Evolutionary conservation across 768 basidiomycete species (phyloP).

Genomic region (Tricholoma sp.): DNA sequence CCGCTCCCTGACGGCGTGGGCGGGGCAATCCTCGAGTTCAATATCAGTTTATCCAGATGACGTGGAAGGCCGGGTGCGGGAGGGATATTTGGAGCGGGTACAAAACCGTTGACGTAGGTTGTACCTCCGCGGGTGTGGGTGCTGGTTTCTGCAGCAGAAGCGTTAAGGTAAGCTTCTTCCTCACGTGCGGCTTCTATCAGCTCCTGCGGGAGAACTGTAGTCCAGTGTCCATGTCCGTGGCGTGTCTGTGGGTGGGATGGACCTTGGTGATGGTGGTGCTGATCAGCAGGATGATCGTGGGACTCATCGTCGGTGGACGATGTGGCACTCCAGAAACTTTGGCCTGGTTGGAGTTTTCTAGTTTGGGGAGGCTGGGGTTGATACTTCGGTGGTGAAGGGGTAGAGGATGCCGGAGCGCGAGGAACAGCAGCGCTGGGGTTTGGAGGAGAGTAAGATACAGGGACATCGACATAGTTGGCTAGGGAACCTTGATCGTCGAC

Average conservation of each 20-base stretch:
- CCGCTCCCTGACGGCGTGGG: constrained; percentile 11
- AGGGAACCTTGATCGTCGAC: constrained; percentile 93
- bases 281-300: constrained; percentile 10
- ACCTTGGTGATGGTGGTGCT: constrained; percentile 6
- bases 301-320: constrained; percentile 32
- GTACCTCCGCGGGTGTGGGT: constrained; percentile 11
- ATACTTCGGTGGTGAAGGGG: constrained; percentile 16
- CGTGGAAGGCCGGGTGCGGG: constrained; percentile 85
- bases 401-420: background rate
- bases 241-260: constrained; percentile 3
- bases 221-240: constrained; percentile 49
- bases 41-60: constrained; percentile 89
- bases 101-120: constrained; percentile 31
- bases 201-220: constrained; percentile 69
- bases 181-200: constrained; percentile 76
- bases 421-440: constrained; percentile 19
- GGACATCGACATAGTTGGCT: constrained; percentile 88
- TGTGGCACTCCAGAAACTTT: constrained; percentile 37
- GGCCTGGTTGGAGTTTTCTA: constrained; percentile 23
- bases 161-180: constrained; percentile 73
- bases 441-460: constrained; percentile 25
- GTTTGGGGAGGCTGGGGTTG: constrained; percentile 18
- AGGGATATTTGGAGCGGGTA: constrained; percentile 75
- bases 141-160: constrained; percentile 32
- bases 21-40: constrained; percentile 51